Base-by-base conservation (phyloP, 169 alveolate species). In the Plasmodium cynomolgi region DNA sequence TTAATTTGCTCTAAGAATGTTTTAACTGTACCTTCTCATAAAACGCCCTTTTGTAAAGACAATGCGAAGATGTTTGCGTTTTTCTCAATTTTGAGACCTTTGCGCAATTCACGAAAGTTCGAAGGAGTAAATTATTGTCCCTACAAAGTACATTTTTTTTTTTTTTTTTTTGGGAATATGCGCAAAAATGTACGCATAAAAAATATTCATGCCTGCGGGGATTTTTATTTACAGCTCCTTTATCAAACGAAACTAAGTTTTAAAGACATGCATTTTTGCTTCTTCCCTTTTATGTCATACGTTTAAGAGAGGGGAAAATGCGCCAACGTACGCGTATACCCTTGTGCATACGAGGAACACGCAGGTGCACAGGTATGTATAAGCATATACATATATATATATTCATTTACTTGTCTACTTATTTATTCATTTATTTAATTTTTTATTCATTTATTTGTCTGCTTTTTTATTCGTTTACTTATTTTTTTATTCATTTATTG, bases 191-290 rank as follows among this genome's bases (percentile, higher is more conserved):
- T 41, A 44, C 39, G 39, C 39, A 34, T 44, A 50, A 50, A 50
- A 44, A 17, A 54, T 50, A 81, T 37, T 3, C 79, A 81, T 54
- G 7, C 33, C 58, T 26, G 39, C 5, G 11, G 9, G 39, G 47
- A 37, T 37, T 3, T 81, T 50, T 81, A 81, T 81, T 29, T 81
- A 81, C 39, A 50, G 68, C 23, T 81, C 50, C 39, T 54, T 81
- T 81, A 81, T n/a, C 23, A 54, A 81, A 54, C 9, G 11, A 54
- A 34, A 13, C 26, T 15, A 13, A 44, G 68, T 3, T 23, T 54
- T 81, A 54, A 37, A 81, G 71, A 54, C 50, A 81, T 13, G 11
- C 20, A 17, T 34, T 54, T 81, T 54, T 15, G 17, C 50, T 81
- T 29, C 20, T 81, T 34, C 90, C 79, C 17, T 13, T 50, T 81